These are phyloP conservation scores for Phytophthora foliorum DNA, from an alignment of 352 stramenopile genomes.

Conservation along the genomic window DNA sequence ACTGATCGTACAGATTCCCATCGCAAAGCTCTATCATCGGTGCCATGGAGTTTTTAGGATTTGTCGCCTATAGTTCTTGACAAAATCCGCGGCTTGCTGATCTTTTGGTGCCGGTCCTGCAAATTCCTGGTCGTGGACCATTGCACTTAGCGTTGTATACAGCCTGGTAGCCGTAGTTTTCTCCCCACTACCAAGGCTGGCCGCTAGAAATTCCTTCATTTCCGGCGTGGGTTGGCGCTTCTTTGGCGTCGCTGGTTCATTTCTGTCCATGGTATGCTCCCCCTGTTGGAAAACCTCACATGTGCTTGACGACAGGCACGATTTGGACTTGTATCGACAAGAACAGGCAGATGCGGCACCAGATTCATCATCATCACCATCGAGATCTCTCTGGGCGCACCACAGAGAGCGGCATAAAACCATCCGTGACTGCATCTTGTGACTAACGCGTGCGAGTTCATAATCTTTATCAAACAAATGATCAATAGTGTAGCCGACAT, in stretches of 20 bases:
- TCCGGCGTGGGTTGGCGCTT: neutral
- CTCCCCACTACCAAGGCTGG: slow-evolving; percentile 2
- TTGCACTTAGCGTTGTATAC: neutral
- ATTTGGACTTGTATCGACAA: slow-evolving; percentile 11
- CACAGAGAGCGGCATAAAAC: neutral
- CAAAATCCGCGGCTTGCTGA: neutral
- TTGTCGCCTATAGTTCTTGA: slow-evolving; percentile 16
- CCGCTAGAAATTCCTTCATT: slow-evolving; percentile 8
- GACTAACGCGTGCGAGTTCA: neutral
- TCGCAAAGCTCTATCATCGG: slow-evolving; percentile 7
- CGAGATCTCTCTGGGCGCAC: neutral
- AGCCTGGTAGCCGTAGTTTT: slow-evolving; percentile 2
- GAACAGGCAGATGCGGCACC: neutral
- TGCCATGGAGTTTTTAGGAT: neutral
- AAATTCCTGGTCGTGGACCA: neutral
- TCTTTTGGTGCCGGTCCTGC: neutral
- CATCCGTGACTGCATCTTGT: neutral
- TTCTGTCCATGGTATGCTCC: slow-evolving; percentile 5
- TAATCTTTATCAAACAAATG: slow-evolving; percentile 10
- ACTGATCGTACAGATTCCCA: neutral
- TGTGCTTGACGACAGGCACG: neutral
- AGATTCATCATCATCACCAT: neutral
- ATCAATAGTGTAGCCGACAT: neutral
- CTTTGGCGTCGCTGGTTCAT: neutral
- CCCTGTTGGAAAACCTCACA: slow-evolving; percentile 2